Evolutionary conservation across 1,284 basidiomycete species (phyloP).

Genomic region (Fomitopsis palustris): DNA sequence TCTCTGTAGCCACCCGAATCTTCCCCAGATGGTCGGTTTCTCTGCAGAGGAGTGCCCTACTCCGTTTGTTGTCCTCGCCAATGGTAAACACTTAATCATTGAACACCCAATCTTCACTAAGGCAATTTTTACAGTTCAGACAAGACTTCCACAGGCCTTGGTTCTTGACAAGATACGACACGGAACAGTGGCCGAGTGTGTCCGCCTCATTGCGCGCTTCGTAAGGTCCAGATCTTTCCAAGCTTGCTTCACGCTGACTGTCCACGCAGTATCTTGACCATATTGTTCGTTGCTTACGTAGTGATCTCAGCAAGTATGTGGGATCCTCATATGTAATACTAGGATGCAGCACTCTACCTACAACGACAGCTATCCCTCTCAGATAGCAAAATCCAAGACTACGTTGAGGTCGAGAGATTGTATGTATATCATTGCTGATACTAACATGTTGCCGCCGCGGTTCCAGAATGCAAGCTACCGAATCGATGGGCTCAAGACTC

Average conservation of each 20-base stretch:
- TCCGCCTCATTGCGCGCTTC: conserved; percentile 34
- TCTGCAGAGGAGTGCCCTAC: conserved; percentile 43
- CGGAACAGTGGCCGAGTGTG: conserved; percentile 34
- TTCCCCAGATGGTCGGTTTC: conserved; percentile 52
- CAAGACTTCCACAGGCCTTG: conserved; percentile 29
- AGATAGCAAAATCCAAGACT: conserved; percentile 45
- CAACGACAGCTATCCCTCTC: conserved; percentile 42
- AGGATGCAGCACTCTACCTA: conserved; percentile 47
- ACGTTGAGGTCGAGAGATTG: conserved; percentile 38
- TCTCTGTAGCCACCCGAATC: conserved; percentile 43
- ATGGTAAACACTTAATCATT: conserved; percentile 29
- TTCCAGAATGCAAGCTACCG: conserved; percentile 41
- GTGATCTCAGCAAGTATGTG: not conserved
- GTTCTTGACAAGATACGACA: conserved; percentile 23
- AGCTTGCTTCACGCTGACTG: too few species aligned
- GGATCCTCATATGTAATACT: not conserved
- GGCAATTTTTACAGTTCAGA: conserved; percentile 32
- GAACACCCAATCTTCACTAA: not conserved
- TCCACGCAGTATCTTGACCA: not conserved
- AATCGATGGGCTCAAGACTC: conserved; percentile 39
- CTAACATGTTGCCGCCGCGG: not conserved
- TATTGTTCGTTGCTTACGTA: not conserved
- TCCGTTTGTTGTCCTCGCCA: conserved; percentile 49
- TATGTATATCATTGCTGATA: not conserved
- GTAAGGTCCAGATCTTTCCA: conserved; percentile 11